Evolutionary conservation across 805 yeast genomes (phyloP), one percentile per base, ranked within the genome.

Genomic region (Cyberlindnera nakhonratchasimensis): DNA sequence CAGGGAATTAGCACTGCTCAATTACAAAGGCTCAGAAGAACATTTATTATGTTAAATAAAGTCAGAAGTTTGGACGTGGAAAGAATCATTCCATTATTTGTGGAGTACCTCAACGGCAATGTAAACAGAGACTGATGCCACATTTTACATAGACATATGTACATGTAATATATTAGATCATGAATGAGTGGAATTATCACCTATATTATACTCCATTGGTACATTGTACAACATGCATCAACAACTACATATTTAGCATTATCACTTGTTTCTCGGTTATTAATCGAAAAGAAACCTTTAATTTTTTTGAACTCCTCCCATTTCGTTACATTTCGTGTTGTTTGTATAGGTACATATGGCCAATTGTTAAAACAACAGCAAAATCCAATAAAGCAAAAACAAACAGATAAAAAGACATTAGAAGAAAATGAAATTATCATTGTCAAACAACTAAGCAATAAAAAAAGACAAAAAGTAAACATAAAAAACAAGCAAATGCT

Each of bases 1-100:
- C 65, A 65, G 5, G 63, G 74, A 1, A 78, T 85, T 8, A 76
- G 86, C 12, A 69, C 81, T 29, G 86, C 96, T 0, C 89, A 86
- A 56, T 59, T 93, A 40, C 96, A 90, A 54, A 70, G 99, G 46
- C 68, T 87, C 12, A 72, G 96, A 61, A 73, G 99, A 52, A 82
- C 89, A 14, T 91, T 84, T 62, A 77, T 90, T n/a, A 71, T 78
- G 29, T 69, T 91, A 61, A 88, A 91, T 59, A 76, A 86, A 53
- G 78, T 89, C 71, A 72, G 96, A 54, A 78, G 81, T 31, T 70
- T 89, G 33, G 93, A 86, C 39, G 56, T 70, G 18, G 80, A 75
- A 21, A 66, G 96, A 54, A 86, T 91, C 19, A 72, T 69, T 5
- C 77, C 81, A 1, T 59, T 86, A 53, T 91, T 90, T 64, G 83